A percentile compares a stretch with the other conserved stretches of the same genome.
These are phyloP conservation scores for Colletotrichum eleusines DNA, from an alignment of 2,329 filamentous ascomycete species.

Conservation along the genomic window DNA sequence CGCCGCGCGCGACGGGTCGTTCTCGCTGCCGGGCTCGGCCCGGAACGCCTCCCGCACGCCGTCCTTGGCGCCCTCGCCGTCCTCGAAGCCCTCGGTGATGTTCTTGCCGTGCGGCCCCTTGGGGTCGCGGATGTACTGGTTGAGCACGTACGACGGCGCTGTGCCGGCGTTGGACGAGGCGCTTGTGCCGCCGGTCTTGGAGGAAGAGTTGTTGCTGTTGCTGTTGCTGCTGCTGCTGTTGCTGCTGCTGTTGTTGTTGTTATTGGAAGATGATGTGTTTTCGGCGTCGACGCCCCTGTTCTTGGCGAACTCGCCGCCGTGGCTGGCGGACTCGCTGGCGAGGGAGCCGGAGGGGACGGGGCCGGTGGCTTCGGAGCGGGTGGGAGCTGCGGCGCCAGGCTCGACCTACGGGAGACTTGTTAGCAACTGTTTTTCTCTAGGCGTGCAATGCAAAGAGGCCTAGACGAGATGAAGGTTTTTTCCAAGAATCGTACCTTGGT, in stretches of 20 bases:
- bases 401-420: constrained; percentile 59
- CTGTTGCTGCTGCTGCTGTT: not conserved
- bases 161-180: constrained; percentile 43
- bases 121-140: constrained; percentile 49
- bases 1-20: constrained; percentile 61
- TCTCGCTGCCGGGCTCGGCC: constrained; percentile 58
- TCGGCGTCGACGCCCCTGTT: constrained; percentile 67
- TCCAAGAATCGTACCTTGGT: constrained; percentile 28
- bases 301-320: constrained; percentile 70
- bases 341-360: constrained; percentile 76
- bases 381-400: constrained; percentile 60
- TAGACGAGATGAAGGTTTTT: no score
- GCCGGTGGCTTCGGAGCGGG: constrained; percentile 72
- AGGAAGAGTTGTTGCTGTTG: constrained; percentile 7
- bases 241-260: not conserved
- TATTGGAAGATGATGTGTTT: constrained; percentile 59
- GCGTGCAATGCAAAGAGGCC: no score
- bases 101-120: constrained; percentile 59
- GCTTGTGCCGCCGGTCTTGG: constrained; percentile 11
- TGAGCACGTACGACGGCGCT: constrained; percentile 55
- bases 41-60: constrained; percentile 55
- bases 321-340: constrained; percentile 76
- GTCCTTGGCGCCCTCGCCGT: constrained; percentile 50
- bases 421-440: constrained; percentile 4
- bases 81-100: constrained; percentile 52